phyloP scores from a whole-genome alignment of 495 filamentous ascomycete species.

The Aspergillus homomorphus region DNA sequence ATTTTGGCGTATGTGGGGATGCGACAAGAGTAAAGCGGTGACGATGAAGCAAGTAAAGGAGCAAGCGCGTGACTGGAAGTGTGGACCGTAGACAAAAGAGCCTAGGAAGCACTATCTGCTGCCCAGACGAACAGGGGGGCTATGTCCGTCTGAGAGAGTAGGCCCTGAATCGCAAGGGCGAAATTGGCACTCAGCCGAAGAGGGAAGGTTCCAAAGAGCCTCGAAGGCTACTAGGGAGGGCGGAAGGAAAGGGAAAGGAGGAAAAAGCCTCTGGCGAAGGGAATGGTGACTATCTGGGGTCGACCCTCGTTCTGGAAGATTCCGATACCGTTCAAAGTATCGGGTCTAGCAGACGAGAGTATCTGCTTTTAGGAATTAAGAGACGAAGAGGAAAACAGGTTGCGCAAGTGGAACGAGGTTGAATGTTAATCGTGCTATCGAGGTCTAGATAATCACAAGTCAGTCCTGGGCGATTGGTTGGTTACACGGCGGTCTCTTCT shows the following conservation, averaged over 20 bases:
- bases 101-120: constrained; percentile 62
- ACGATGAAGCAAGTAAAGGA: constrained; percentile 15
- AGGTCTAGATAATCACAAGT: constrained; percentile 55
- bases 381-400: constrained; percentile 19
- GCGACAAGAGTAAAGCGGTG: neutral
- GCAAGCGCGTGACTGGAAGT: constrained; percentile 27
- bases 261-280: constrained; percentile 75
- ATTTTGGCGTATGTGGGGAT: constrained; percentile 56
- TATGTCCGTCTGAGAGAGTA: constrained; percentile 90
- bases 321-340: constrained; percentile 88
- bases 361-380: constrained; percentile 51
- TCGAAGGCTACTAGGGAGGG: constrained; percentile 75
- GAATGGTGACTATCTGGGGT: constrained; percentile 74
- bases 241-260: constrained; percentile 72
- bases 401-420: constrained; percentile 14
- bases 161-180: constrained; percentile 67
- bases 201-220: constrained; percentile 35
- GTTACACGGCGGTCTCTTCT: neutral
- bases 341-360: constrained; percentile 86
- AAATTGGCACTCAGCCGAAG: constrained; percentile 60
- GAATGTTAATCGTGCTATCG: constrained; percentile 69
- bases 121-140: constrained; percentile 85
- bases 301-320: constrained; percentile 68
- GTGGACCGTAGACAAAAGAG: constrained; percentile 34
- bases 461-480: constrained; percentile 7